These are phyloP conservation scores for Hippophae tibetana DNA, from an alignment of 306 rosid species.

Conservation along the genomic window DNA sequence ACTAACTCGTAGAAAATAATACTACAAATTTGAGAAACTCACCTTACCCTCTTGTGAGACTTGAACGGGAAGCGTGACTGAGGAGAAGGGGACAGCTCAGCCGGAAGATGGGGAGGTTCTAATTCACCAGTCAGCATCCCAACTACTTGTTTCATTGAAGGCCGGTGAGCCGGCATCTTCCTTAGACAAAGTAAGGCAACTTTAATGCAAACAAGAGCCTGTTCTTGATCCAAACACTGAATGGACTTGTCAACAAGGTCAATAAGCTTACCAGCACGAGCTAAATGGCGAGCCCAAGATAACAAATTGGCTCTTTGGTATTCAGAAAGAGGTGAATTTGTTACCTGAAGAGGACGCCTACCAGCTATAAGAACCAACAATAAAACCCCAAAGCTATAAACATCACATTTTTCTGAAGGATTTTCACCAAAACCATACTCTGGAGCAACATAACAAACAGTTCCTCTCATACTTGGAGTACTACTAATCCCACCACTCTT, in stretches of 20 bases:
- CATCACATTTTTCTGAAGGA: conserved; percentile 79
- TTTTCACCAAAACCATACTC: conserved; percentile 74
- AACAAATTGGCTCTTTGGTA: conserved; percentile 77
- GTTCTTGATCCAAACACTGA: conserved; percentile 47
- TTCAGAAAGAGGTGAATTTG: conserved; percentile 67
- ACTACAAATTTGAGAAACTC: conserved; percentile 23
- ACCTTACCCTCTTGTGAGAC: conserved; percentile 42
- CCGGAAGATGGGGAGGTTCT: conserved; percentile 64
- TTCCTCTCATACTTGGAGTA: conserved; percentile 96
- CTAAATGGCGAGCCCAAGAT: conserved; percentile 88
- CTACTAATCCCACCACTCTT: conserved; percentile 85
- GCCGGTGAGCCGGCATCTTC: conserved; percentile 67
- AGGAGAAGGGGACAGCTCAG: conserved; percentile 64
- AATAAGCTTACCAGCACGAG: conserved; percentile 68
- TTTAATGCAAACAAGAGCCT: conserved; percentile 71
- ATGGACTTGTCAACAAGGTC: conserved; percentile 73
- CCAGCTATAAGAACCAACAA: conserved; percentile 77
- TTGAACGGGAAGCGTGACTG: conserved; percentile 59
- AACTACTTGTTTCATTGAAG: conserved; percentile 75
- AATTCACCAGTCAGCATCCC: conserved; percentile 65
- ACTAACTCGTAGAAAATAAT: neutral
- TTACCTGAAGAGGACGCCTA: conserved; percentile 86
- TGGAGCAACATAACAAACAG: conserved; percentile 89
- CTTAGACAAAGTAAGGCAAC: conserved; percentile 79
- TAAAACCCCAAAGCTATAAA: conserved; percentile 79